Base-by-base conservation (phyloP, 352 stramenopile species). In the Phytophthora uliginosa region DNA sequence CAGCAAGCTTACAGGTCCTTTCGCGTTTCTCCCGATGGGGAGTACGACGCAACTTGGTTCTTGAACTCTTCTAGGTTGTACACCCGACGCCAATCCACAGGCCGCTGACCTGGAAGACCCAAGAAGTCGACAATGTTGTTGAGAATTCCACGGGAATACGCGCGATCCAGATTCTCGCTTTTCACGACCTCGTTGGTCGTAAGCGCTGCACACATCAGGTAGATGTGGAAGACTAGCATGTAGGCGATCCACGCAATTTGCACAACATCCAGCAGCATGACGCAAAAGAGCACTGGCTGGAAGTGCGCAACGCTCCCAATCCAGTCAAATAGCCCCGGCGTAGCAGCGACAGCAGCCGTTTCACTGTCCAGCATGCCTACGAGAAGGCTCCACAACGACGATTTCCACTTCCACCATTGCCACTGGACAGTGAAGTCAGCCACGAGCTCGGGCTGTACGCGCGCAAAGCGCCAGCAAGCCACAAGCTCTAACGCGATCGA, bases 161-260 rank as follows among this genome's bases (percentile, higher is more conserved):
- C 78, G 13, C 76, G 81, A 24, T 80, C 52, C 10, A 79, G 63
- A 63, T 89, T 91, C 57, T 91, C 84, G 47, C 73, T 74, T 69
- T 90, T 94, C 22, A 95, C 78, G n/a, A 93, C 80, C 55, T 95
- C 88, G 67, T 95, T 94, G 22, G 88, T 95, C 45, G 88, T 95
- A 36, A 91, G 82, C 12, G 83, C 81, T 28, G 77, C 77, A 28
- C 79, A 67, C 51, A 90, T 62, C 36, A 93, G 76, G 74, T 91
- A 95, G 5, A 79, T 24, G 65, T 95, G 83, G 74, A 93, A 91
- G 24, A 83, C 36, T 7, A 94, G 66, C 63, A 94, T 78, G 73
- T 95, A 95, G 8, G 72, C 84, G 66, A 95, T 93, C 88, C 88
- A 95, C 13, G 65, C 28, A 31, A 91, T 76, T 53, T 95, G 85